A percentile compares a stretch with the other conserved stretches of the same genome.
Conservation (phyloP, 305 asterid genomes). For the Fraxinus greggii region DNA sequence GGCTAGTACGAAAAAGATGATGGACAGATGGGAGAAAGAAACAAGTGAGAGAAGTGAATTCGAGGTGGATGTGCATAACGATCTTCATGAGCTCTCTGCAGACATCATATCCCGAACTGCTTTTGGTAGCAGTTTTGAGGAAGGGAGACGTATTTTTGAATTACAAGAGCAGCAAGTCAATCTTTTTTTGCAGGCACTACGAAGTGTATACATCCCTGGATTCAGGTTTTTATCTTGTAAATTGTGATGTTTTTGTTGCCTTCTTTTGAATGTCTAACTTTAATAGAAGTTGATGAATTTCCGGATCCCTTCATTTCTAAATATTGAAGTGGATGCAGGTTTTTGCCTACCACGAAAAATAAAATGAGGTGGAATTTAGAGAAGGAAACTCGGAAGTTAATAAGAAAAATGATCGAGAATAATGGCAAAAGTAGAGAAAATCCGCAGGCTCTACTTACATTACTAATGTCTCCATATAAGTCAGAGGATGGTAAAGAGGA, state of each 20-base stretch:
- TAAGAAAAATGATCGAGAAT: conserved; percentile 32
- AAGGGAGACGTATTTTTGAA: conserved; percentile 46
- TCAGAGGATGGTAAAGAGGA: conserved; percentile 32
- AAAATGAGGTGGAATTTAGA: conserved; percentile 38
- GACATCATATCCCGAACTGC: conserved; percentile 51
- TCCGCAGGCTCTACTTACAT: conserved; percentile 28
- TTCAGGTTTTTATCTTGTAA: conserved; percentile 31
- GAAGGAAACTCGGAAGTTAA: conserved; percentile 40
- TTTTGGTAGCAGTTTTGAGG: conserved; percentile 50
- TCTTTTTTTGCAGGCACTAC: conserved; percentile 40
- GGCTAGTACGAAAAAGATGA: conserved; percentile 29
- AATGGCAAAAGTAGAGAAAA: conserved; percentile 23
- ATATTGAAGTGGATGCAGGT: conserved; percentile 24
- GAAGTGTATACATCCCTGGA: conserved; percentile 50
- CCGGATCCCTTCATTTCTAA: neutral
- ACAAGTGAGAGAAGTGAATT: conserved; percentile 31
- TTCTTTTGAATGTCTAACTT: neutral
- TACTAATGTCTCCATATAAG: conserved; percentile 34
- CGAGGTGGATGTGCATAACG: conserved; percentile 39
- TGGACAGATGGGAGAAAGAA: conserved; percentile 39
- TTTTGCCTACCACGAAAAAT: conserved; percentile 44
- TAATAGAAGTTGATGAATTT: neutral
- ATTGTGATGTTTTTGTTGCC: conserved; percentile 1
- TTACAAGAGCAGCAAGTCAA: conserved; percentile 44
- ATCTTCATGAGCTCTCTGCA: conserved; percentile 43